These are phyloP conservation scores for Daldinia bambusicola DNA, from an alignment of 495 filamentous ascomycete genomes.

Conservation along the genomic window DNA sequence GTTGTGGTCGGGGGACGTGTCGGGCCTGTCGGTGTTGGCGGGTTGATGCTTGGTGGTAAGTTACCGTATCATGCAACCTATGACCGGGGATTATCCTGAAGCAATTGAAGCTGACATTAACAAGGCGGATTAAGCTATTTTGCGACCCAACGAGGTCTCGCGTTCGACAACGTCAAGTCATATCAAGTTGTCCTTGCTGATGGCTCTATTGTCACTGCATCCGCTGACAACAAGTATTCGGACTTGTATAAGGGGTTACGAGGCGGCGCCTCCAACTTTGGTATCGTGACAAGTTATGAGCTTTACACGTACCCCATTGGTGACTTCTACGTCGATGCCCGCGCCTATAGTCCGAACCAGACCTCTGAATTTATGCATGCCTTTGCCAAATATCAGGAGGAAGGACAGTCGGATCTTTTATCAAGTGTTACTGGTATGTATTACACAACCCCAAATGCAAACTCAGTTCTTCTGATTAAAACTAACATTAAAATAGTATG, in stretches of 20 bases:
- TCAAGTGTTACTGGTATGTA: slow-evolving; percentile 38
- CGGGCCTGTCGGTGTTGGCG: slow-evolving; percentile 54
- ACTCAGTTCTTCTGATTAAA: background rate
- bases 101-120: slow-evolving; percentile 8
- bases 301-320: slow-evolving; percentile 54
- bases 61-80: background rate
- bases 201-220: slow-evolving; percentile 63
- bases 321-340: slow-evolving; percentile 41
- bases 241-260: slow-evolving; percentile 57
- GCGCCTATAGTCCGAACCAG: slow-evolving; percentile 33
- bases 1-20: slow-evolving; percentile 61
- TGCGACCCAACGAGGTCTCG: slow-evolving; percentile 64
- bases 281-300: slow-evolving; percentile 59
- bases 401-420: slow-evolving; percentile 27
- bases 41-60: slow-evolving; percentile 51
- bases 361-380: slow-evolving; percentile 35
- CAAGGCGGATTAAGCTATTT: slow-evolving; percentile 58
- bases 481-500: slow-evolving; percentile 34
- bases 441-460: background rate
- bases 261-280: slow-evolving; percentile 60
- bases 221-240: slow-evolving; percentile 45
- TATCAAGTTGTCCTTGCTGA: slow-evolving; percentile 67
- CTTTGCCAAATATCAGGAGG: slow-evolving; percentile 37
- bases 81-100: slow-evolving; percentile 23
- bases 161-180: slow-evolving; percentile 61